phyloP scores from a whole-genome alignment of 2,329 filamentous ascomycete species.

The Leptographium lundbergii region DNA sequence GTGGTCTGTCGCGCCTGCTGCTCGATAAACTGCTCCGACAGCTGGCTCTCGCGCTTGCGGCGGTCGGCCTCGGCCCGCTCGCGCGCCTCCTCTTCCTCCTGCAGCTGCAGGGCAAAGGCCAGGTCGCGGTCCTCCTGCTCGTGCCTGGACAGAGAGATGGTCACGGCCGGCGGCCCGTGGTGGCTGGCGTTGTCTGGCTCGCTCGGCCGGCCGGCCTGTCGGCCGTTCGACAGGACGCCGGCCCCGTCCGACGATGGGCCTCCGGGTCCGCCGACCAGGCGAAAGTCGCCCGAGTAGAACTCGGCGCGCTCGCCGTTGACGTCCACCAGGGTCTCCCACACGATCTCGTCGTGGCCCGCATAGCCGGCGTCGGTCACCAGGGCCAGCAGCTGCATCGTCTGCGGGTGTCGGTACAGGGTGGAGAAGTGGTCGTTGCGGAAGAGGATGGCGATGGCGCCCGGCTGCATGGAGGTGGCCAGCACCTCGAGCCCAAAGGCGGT shows the following conservation, averaged over 20 bases:
- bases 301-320: constrained; percentile 72
- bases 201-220: constrained; percentile 14
- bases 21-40: constrained; percentile 60
- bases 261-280: constrained; percentile 57
- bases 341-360: constrained; percentile 73
- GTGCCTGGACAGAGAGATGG: constrained; percentile 22
- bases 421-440: constrained; percentile 98
- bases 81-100: constrained; percentile 83
- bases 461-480: constrained; percentile 55
- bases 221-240: no score
- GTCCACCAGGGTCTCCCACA: constrained; percentile 90
- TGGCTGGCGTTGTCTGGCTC: constrained; percentile 18
- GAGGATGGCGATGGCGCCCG: constrained; percentile 75
- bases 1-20: constrained; percentile 36
- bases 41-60: constrained; percentile 50
- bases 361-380: constrained; percentile 92
- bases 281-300: constrained; percentile 84
- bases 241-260: no score
- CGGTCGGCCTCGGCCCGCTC: constrained; percentile 50
- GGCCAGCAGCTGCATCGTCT: constrained; percentile 61
- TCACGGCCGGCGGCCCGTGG: no score
- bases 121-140: constrained; percentile 76
- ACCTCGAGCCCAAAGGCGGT: constrained; percentile 69
- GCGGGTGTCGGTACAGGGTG: constrained; percentile 79
- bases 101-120: constrained; percentile 79